Percentiles rank a stretch among this genome's conserved stretches.
Conservation (phyloP, 2,329 filamentous ascomycete species). For the Mariannaea elegans region DNA sequence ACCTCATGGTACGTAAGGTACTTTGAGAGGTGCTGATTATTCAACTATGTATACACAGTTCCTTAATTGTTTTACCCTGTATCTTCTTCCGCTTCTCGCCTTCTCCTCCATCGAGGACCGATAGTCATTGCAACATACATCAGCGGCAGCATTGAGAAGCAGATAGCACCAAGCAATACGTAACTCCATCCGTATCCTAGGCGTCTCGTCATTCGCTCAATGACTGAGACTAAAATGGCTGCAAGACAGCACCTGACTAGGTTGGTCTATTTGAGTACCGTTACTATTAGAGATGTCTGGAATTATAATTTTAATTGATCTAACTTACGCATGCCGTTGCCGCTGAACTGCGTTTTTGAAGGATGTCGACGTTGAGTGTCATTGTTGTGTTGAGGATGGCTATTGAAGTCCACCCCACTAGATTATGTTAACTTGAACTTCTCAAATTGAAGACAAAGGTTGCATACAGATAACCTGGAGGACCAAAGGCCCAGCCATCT, state of each 20-base stretch:
- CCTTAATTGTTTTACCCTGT: no score
- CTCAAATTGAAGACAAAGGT: background rate
- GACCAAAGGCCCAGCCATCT: slow-evolving; percentile 16
- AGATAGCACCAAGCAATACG: slow-evolving; percentile 15
- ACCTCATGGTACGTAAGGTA: no score
- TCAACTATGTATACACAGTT: no score
- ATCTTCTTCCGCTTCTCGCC: background rate
- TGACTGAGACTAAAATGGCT: slow-evolving; percentile 18
- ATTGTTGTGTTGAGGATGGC: slow-evolving; percentile 21
- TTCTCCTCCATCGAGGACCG: slow-evolving; percentile 13
- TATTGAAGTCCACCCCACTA: slow-evolving; percentile 22
- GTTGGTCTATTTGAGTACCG: slow-evolving; percentile 4
- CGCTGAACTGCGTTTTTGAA: slow-evolving; percentile 16
- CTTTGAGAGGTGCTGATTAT: no score
- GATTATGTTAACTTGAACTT: background rate
- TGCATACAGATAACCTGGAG: slow-evolving; percentile 20
- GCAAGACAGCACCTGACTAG: slow-evolving; percentile 20
- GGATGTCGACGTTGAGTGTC: slow-evolving; percentile 20
- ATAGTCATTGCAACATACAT: slow-evolving; percentile 12
- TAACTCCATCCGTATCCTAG: slow-evolving; percentile 22
- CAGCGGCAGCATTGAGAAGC: slow-evolving; percentile 2
- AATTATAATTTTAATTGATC: background rate
- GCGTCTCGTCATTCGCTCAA: slow-evolving; percentile 11
- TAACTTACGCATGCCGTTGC: slow-evolving; percentile 17
- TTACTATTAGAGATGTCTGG: background rate